Base-by-base conservation (phyloP, 805 yeast genomes). In the Wickerhamomyces xylosicus region DNA sequence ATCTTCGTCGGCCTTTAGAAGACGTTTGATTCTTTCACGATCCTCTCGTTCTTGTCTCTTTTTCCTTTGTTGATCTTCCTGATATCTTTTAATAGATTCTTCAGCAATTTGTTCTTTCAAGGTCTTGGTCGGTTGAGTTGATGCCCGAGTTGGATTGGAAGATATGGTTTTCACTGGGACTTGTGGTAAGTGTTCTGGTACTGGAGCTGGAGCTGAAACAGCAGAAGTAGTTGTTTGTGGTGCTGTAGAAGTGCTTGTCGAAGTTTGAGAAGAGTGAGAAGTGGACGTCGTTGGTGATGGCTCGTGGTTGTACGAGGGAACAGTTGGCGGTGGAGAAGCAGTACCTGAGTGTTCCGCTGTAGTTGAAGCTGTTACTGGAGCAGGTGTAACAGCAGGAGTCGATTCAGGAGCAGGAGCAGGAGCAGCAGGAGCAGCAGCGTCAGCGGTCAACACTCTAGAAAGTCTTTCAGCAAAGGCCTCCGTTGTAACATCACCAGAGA, bases 1-100 rank as follows among this genome's bases (percentile, higher is more conserved):
- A 19, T 60, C 63, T 41, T 70, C 60, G 51, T 79, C 85, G 2
- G 72, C 67, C 42, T 67, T 59, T 34, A 82, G 56, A 17, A 79
- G 57, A 36, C 63, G 62, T 37, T 75, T 53, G 11, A 82, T 69
- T 19, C 86, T 63, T 39, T 71, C 68, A 31, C 71, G 68, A 43
- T 82, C 89, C 35, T 67, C 69, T 17, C 48, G 52, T 4, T 63
- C 75, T 9, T 54, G 51, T 36, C 47, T 47, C 27, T 58, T 61
- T 36, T 65, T 61, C 38, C 55, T 58, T 3, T 56, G 43, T 22
- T 62, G 54, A 34, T 65, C 65, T 31, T 68, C 67, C 37, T 61
- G 58, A 38, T 66, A 66, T 29, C 45, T 58, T 42, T 46, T 49
- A 16, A 64, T 63, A 25, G 64, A 61, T 21, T 54, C 38, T 22